Percentiles rank a stretch among this genome's conserved stretches.
Evolutionary conservation across 805 yeast species (phyloP).

Genomic region (Naumovozyma baii): DNA sequence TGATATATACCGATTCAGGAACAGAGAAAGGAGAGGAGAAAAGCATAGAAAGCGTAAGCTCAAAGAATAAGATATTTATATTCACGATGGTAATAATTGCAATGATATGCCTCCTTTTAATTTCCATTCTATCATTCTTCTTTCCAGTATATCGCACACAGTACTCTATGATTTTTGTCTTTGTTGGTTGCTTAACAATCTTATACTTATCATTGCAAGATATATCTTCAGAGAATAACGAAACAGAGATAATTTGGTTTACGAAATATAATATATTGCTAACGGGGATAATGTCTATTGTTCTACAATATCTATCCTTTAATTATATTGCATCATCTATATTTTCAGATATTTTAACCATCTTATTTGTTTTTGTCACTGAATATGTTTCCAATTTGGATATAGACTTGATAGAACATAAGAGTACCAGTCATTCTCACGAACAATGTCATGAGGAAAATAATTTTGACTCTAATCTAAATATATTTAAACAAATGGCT

Average conservation of each 20-base stretch:
- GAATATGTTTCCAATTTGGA: conserved; percentile 6
- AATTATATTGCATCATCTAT: conserved; percentile 13
- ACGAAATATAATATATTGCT: conserved; percentile 15
- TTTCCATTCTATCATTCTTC: neutral
- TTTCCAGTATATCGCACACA: conserved; percentile 9
- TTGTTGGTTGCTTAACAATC: conserved; percentile 22
- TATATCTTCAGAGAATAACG: conserved; percentile 6
- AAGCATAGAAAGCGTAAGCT: neutral
- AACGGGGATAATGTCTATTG: conserved; percentile 27
- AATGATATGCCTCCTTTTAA: conserved; percentile 1
- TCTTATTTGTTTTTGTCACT: conserved; percentile 12
- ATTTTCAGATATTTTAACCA: conserved; percentile 9
- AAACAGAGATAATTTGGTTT: conserved; percentile 3
- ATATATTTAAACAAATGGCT: conserved; percentile 30
- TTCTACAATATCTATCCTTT: conserved; percentile 30
- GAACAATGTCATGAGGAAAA: conserved; percentile 3
- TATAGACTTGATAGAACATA: neutral
- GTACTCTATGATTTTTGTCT: conserved; percentile 25
- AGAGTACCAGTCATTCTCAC: conserved; percentile 3
- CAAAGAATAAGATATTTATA: neutral
- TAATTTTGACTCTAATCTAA: conserved; percentile 1
- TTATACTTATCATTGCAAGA: conserved; percentile 23
- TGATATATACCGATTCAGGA: too few relatives aligned
- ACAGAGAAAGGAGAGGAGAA: neutral
- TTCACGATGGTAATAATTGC: conserved; percentile 2